phyloP scores from a whole-genome alignment of 805 yeast species.

The Zygosaccharomyces gambellarensis region DNA sequence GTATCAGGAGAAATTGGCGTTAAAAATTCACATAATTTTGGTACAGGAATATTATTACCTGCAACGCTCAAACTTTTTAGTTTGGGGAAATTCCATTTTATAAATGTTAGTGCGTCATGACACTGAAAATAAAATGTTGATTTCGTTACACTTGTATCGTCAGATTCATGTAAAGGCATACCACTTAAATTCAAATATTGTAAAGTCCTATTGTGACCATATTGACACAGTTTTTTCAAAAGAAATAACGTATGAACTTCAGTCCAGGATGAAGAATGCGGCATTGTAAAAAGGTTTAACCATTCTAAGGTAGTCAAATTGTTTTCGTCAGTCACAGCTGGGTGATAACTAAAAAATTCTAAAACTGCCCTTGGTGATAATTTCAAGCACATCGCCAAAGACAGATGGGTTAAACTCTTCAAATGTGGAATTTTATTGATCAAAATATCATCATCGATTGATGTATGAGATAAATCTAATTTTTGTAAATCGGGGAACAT shows the following conservation, averaged over 20 bases:
- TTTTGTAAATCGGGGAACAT: constrained; percentile 60
- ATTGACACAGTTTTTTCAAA: constrained; percentile 37
- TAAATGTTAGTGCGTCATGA: constrained; percentile 35
- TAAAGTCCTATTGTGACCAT: constrained; percentile 34
- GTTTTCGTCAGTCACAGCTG: constrained; percentile 44
- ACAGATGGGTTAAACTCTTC: constrained; percentile 67
- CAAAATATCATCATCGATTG: constrained; percentile 61
- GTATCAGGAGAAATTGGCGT: constrained; percentile 24
- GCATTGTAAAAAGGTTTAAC: constrained; percentile 61
- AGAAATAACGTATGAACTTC: constrained; percentile 47
- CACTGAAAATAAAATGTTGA: constrained; percentile 29
- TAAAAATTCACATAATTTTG: constrained; percentile 34
- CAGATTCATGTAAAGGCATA: constrained; percentile 45
- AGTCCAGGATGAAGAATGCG: constrained; percentile 54
- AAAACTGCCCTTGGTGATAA: constrained; percentile 68
- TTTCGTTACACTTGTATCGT: constrained; percentile 22
- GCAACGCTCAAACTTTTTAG: constrained; percentile 37
- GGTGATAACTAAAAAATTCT: constrained; percentile 66
- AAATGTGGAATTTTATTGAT: constrained; percentile 47
- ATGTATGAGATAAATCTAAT: constrained; percentile 77
- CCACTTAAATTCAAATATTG: constrained; percentile 60
- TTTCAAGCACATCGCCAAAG: constrained; percentile 59
- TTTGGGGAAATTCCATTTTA: constrained; percentile 38
- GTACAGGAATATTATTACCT: constrained; percentile 34
- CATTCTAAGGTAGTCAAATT: constrained; percentile 48